Percentiles rank a stretch among this genome's conserved stretches.
Conservation (phyloP, 2,329 filamentous ascomycete genomes). For the Cryphonectria parasitica region DNA sequence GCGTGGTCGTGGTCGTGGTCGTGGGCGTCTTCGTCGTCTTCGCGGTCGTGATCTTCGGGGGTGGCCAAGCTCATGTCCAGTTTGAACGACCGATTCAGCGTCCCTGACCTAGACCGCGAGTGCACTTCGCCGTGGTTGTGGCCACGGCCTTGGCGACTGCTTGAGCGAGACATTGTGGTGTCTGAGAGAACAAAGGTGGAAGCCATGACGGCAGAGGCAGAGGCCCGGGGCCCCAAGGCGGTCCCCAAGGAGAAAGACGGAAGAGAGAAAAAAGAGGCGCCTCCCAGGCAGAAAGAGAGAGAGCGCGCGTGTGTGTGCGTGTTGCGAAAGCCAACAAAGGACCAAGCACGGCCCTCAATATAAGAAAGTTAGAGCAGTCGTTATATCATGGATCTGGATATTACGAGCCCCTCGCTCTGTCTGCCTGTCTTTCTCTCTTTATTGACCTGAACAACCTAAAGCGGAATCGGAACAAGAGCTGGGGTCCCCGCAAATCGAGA, state of each 20-base stretch:
- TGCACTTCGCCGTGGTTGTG: slow-evolving; percentile 38
- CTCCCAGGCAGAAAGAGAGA: not conserved
- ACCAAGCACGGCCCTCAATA: not conserved
- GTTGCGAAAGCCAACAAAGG: not conserved
- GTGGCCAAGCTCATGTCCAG: slow-evolving; percentile 38
- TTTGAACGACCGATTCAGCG: slow-evolving; percentile 42
- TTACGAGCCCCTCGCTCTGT: slow-evolving; percentile 1
- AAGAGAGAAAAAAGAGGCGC: not conserved
- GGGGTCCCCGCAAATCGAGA: slow-evolving; percentile 24
- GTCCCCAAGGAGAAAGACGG: not conserved
- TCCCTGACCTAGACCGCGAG: slow-evolving; percentile 45
- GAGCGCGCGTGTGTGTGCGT: too few species aligned
- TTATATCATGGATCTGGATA: slow-evolving; percentile 25
- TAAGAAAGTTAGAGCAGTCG: slow-evolving; percentile 7
- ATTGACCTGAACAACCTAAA: slow-evolving; percentile 1
- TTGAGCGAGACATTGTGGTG: slow-evolving; percentile 52
- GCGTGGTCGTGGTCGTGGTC: slow-evolving; percentile 39
- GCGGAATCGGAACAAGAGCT: slow-evolving; percentile 6
- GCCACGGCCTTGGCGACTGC: slow-evolving; percentile 43
- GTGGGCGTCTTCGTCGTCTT: slow-evolving; percentile 40
- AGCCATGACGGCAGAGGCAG: slow-evolving; percentile 44
- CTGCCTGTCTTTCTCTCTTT: not conserved
- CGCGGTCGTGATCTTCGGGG: slow-evolving; percentile 36
- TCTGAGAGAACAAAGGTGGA: slow-evolving; percentile 60
- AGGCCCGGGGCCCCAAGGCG: slow-evolving; percentile 1